These are phyloP conservation scores for Sclerotinia sclerotiorum DNA, from an alignment of 2,329 filamentous ascomycete species.

Conservation along the genomic window DNA sequence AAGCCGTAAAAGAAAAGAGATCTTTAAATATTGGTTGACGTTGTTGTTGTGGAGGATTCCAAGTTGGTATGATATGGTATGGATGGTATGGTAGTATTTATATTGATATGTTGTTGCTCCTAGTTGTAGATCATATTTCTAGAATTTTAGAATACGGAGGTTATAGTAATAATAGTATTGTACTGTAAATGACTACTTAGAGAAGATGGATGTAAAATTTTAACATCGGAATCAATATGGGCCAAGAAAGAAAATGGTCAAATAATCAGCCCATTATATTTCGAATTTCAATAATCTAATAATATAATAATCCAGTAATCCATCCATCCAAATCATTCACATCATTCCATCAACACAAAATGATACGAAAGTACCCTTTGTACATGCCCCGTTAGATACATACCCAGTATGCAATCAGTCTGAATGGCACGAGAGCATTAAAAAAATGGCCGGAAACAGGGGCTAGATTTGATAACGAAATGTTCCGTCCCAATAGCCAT, in stretches of 20 bases:
- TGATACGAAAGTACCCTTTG: too few relatives aligned
- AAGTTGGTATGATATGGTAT: background rate
- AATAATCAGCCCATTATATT: background rate
- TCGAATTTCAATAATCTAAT: background rate
- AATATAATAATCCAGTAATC: too few relatives aligned
- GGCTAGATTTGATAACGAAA: background rate
- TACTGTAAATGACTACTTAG: background rate
- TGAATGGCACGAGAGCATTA: conserved; percentile 4
- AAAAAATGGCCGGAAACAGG: conserved; percentile 11
- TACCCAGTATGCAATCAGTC: background rate
- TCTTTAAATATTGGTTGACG: background rate
- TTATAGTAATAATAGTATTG: background rate
- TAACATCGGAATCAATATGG: too few relatives aligned
- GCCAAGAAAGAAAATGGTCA: background rate
- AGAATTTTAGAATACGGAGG: background rate
- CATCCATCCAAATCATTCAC: background rate
- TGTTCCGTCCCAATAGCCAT: background rate
- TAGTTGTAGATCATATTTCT: background rate
- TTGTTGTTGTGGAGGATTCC: background rate
- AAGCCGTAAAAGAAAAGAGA: background rate
- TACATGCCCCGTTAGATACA: background rate
- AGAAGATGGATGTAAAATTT: background rate
- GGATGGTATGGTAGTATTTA: background rate
- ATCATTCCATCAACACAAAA: background rate
- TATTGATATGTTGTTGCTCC: too few relatives aligned